Evolutionary conservation across 1,284 basidiomycete genomes (phyloP), one percentile per base, ranked within the genome.

Genomic region (Naganishia sp.): DNA sequence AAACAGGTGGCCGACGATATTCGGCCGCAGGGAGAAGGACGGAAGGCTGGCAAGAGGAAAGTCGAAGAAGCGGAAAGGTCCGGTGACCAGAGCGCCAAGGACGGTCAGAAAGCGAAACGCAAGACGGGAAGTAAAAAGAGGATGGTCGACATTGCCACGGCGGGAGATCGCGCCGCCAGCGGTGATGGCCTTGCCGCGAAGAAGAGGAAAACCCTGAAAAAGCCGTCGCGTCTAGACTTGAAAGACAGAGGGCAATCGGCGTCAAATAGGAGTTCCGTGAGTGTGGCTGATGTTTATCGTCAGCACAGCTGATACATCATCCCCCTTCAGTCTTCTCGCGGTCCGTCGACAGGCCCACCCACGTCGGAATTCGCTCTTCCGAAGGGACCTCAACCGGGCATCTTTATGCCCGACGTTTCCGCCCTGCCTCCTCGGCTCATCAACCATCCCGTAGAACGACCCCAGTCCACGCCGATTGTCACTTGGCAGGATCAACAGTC

Each of bases 1-100:
- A 63, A 47, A 32, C 61, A 53, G 61, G 61, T 63, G 6, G 61
- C 61, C n/a, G 61, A 63, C 53, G 15, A 39, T 51, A 41, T 61
- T 11, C 45, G 58, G 41, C 35, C 51, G 35, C 43, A 45, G 21
- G 61, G 61, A n/a, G 61, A 63, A 17, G 47, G 23, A 10, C 43
- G 45, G 21, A 45, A 42, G 18, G 42, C 35, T 21, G 61, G 63
- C 0, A 57, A 55, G 45, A 41, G 21, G 47, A 50, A 55, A 25
- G 35, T 53, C 13, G 51, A 61, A 28, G 58, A 61, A 18, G 47
- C 42, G 10, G 58, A 61, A 25, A 51, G 41, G 25, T 50, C 58
- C 13, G 47, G 58, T 9, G 63, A 65, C 23, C 18, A 21, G 18
- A 39, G 35, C 35, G 32, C 46, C 32, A 65, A 46, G 21, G 60